Evolutionary conservation across 2,329 filamentous ascomycete genomes (phyloP), one percentile per base, ranked within the genome.

Genomic region (Aspergillus brasiliensis): DNA sequence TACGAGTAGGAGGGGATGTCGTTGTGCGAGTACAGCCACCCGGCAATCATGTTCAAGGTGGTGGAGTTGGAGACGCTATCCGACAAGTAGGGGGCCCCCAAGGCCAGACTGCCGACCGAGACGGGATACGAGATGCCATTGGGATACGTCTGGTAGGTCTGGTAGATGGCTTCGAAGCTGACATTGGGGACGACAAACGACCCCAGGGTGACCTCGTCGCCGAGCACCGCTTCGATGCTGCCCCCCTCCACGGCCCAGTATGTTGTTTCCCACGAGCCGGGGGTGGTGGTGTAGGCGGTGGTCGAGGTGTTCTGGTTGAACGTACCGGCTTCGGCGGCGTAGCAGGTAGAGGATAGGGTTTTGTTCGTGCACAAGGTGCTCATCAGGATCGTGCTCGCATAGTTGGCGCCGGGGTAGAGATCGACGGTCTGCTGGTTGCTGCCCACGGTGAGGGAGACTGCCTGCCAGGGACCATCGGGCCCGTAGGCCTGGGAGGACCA

Each of bases 1-100:
- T 75, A 80, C 0, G 77, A 79, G 59, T 77, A 79, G 1, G 78
- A 80, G 2, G 73, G 69, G 17, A 69, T 77, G 3, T 10, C 5
- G 11, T 19, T 17, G 2, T 40, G 56, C 17, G 58, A 60, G 21
- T 59, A 63, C 5, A 63, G 56, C 59, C 49, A 66, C 23, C 58
- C 56, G n/a, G 56, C 61, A 38, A 62, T 54, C 53, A 60, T 57
- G 57, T 61, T 65, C 28, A 66, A 56, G 3, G 23, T 57, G 10
- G 49, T 38, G 8, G 46, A 49, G 3, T 42, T 51, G 5, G 61
- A 55, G 6, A 53, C 48, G 5, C 27, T 19, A n/a, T 63, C 21
- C 25, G 34, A 58, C 5, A 59, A 19, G 6, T 56, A 46, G 8
- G 63, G 61, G 1, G 34, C 63, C 2, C 68, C 67, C 10, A 70